Evolutionary conservation across 2,329 filamentous ascomycete genomes (phyloP).

Genomic region (Alternaria solani): DNA sequence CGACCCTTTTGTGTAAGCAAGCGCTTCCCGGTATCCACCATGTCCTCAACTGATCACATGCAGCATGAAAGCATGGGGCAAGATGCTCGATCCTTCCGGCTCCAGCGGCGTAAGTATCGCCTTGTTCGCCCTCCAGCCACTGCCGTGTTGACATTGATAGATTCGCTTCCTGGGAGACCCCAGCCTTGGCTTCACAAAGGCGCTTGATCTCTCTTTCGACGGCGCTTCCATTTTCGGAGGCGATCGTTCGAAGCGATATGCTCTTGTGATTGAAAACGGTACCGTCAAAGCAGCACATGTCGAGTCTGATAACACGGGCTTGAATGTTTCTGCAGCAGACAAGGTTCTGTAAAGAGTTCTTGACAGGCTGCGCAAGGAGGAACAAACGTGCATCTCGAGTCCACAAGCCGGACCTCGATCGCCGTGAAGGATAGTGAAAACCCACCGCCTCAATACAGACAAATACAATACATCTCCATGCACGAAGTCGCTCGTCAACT

Average conservation of each 20-base stretch:
- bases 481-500: background rate
- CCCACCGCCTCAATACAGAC: too few species aligned
- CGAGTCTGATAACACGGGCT: slow-evolving; percentile 87
- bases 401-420: background rate
- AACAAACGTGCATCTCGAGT: background rate
- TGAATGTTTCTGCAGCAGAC: slow-evolving; percentile 61
- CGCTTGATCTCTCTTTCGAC: slow-evolving; percentile 84
- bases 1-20: slow-evolving; percentile 86
- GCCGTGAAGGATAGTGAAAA: background rate
- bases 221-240: slow-evolving; percentile 81
- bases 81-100: slow-evolving; percentile 76
- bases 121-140: background rate
- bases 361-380: background rate
- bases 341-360: slow-evolving; percentile 37
- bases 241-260: slow-evolving; percentile 85
- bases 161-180: slow-evolving; percentile 91
- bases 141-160: slow-evolving; percentile 55
- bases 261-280: slow-evolving; percentile 81
- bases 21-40: background rate
- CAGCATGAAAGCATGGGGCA: slow-evolving; percentile 90
- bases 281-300: slow-evolving; percentile 83
- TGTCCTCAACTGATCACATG: slow-evolving; percentile 21
- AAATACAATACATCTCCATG: background rate
- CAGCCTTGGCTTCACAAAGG: slow-evolving; percentile 78
- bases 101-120: slow-evolving; percentile 74